A percentile compares a stretch with the other conserved stretches of the same genome.
phyloP scores from a whole-genome alignment of 164 flowering plant genomes.

The Vitis riparia region DNA sequence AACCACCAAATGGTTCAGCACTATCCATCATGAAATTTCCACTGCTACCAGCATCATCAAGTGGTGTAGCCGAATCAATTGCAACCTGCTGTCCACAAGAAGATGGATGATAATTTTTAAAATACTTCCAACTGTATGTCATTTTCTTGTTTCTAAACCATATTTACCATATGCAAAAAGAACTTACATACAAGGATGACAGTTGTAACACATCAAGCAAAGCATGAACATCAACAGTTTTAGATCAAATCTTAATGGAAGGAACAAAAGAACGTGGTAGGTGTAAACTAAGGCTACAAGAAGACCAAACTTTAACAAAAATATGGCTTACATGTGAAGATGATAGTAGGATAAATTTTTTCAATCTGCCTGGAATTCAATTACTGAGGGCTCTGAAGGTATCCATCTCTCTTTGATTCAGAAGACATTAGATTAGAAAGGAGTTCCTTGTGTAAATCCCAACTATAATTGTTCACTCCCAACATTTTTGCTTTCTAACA shows the following conservation, averaged over 20 bases:
- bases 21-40: conserved; percentile 43
- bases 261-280: no score
- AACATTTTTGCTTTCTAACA: no score
- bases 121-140: not conserved
- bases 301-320: no score
- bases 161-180: not conserved
- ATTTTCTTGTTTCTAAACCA: not conserved
- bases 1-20: conserved; percentile 66
- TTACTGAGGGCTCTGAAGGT: no score
- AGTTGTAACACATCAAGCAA: not conserved
- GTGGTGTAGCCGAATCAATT: conserved; percentile 92
- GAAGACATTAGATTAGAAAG: no score
- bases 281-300: no score
- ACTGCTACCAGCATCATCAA: conserved; percentile 85
- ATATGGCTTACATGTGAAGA: no score
- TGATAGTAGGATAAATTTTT: no score
- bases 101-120: not conserved
- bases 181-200: not conserved
- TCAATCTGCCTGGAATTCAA: no score
- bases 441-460: no score
- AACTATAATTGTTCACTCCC: no score
- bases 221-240: not conserved
- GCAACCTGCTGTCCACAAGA: conserved; percentile 79
- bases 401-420: no score
- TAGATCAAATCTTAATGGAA: not conserved